Evolutionary conservation across 176 grass and related monocot genomes (phyloP).

Genomic region (Oryza longistaminata): DNA sequence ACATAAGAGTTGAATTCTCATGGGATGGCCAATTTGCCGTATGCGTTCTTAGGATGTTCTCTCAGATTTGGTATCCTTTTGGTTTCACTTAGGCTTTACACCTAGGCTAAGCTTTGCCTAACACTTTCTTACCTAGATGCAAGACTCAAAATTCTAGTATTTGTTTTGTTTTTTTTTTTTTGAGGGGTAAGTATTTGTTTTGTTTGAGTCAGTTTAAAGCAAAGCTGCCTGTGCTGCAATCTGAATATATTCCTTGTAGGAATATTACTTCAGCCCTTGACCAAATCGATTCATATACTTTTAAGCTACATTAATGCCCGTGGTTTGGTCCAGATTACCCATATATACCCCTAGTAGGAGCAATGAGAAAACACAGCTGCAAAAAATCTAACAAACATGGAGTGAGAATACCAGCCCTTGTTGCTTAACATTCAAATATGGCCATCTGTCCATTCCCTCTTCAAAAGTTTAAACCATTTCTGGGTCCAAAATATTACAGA

Average conservation of each 20-base stretch:
- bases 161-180: neutral
- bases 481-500: slow-evolving; percentile 47
- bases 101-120: neutral
- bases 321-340: neutral
- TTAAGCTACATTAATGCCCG: neutral
- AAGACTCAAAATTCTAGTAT: neutral
- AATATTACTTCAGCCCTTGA: neutral
- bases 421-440: slow-evolving; percentile 35
- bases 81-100: neutral
- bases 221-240: neutral
- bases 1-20: neutral
- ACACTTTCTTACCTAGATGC: neutral
- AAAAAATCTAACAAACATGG: neutral
- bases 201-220: neutral
- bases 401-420: neutral
- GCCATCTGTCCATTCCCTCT: slow-evolving; percentile 42
- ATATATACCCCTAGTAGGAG: neutral
- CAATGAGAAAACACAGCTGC: neutral
- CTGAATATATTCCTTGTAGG: neutral
- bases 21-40: neutral
- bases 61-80: neutral
- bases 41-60: neutral
- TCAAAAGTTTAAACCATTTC: slow-evolving; percentile 19
- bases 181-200: neutral
- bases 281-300: neutral